Conservation (phyloP, 2,329 filamentous ascomycete species). For the Cercospora nicotianae region DNA sequence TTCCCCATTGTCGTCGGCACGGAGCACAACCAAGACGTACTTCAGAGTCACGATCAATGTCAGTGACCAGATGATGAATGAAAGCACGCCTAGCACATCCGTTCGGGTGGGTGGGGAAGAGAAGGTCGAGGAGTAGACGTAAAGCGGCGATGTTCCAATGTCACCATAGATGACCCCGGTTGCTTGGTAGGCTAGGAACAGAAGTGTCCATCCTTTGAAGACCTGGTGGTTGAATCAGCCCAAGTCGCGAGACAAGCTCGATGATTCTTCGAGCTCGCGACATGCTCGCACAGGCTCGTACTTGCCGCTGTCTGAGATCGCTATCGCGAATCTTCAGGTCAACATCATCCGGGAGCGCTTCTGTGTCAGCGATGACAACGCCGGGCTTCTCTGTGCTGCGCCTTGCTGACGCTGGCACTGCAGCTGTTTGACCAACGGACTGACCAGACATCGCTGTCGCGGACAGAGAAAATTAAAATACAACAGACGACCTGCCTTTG, state of each 20-base stretch:
- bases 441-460: neutral
- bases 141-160: conserved; percentile 67
- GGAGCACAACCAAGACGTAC: conserved; percentile 65
- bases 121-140: conserved; percentile 69
- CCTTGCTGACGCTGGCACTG: neutral
- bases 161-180: conserved; percentile 69
- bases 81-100: conserved; percentile 64
- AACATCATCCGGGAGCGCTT: conserved; percentile 5
- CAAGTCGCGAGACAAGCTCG: conserved; percentile 10
- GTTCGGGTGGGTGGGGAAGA: conserved; percentile 50
- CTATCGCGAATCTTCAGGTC: conserved; percentile 19
- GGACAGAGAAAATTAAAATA: neutral
- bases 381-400: neutral
- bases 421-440: too few species aligned
- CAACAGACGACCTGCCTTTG: neutral
- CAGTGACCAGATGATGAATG: conserved; percentile 67
- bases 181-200: conserved; percentile 62
- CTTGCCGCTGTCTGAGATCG: conserved; percentile 21
- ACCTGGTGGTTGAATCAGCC: conserved; percentile 25
- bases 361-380: neutral
- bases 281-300: conserved; percentile 9
- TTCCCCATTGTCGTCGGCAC: conserved; percentile 68
- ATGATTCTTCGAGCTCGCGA: neutral
- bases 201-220: conserved; percentile 35
- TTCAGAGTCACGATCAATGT: conserved; percentile 69